These are phyloP conservation scores for Chamaenerion angustifolium DNA, from an alignment of 345 rosid species.

Conservation along the genomic window DNA sequence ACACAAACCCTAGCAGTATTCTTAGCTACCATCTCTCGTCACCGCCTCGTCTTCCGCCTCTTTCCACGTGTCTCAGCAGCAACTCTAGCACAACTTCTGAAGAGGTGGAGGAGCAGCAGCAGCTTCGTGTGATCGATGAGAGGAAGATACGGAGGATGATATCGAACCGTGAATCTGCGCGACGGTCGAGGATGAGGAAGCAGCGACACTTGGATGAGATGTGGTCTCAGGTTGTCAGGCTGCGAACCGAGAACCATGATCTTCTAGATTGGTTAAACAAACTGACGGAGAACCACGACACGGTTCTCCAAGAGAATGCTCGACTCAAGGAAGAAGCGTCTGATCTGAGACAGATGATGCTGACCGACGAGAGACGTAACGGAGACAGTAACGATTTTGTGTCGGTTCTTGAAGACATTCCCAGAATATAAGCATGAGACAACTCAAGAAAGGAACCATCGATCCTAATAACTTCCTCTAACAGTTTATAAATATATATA, in stretches of 20 bases:
- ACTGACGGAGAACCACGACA: slow-evolving; percentile 46
- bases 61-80: slow-evolving; percentile 28
- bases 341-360: slow-evolving; percentile 62
- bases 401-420: too few relatives aligned
- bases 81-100: slow-evolving; percentile 56
- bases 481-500: too few relatives aligned
- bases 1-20: too few relatives aligned
- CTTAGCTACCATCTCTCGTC: not conserved
- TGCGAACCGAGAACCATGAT: slow-evolving; percentile 51
- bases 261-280: slow-evolving; percentile 60
- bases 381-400: not conserved
- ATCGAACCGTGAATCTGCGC: slow-evolving; percentile 91
- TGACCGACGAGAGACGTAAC: slow-evolving; percentile 22
- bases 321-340: slow-evolving; percentile 75
- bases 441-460: too few relatives aligned
- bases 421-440: too few relatives aligned
- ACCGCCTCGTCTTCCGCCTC: slow-evolving; percentile 8
- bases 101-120: slow-evolving; percentile 61
- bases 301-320: slow-evolving; percentile 52
- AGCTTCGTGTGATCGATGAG: slow-evolving; percentile 44
- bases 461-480: too few relatives aligned
- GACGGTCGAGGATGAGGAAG: slow-evolving; percentile 92
- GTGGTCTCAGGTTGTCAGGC: slow-evolving; percentile 72
- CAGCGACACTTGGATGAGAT: slow-evolving; percentile 94
- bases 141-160: slow-evolving; percentile 92